Evolutionary conservation across 2,329 filamentous ascomycete genomes (phyloP).

Genomic region (Aspergillus hiratsukae): DNA sequence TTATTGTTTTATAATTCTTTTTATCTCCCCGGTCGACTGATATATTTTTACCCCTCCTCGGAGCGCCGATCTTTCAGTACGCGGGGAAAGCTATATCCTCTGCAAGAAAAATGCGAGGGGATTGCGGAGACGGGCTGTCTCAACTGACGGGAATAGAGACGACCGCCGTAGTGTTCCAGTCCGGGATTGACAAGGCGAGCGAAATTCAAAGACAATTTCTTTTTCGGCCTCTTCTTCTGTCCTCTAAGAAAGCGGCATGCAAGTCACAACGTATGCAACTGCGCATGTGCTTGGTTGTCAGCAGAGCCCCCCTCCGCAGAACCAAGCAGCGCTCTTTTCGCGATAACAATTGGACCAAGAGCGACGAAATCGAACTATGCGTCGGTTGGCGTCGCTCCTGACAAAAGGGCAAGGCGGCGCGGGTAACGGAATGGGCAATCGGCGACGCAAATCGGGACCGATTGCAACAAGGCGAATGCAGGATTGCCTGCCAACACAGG

Average conservation of each 20-base stretch:
- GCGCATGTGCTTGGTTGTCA: slow-evolving; percentile 26
- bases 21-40: slow-evolving; percentile 17
- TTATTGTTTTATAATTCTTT: slow-evolving; percentile 14
- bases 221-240: not conserved
- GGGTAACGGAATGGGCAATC: slow-evolving; percentile 14
- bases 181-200: slow-evolving; percentile 6
- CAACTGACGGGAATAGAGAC: slow-evolving; percentile 24
- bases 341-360: not conserved
- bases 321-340: slow-evolving; percentile 3
- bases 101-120: slow-evolving; percentile 20
- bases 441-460: slow-evolving; percentile 22
- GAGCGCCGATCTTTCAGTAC: slow-evolving; percentile 28
- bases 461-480: slow-evolving; percentile 21
- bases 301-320: slow-evolving; percentile 19
- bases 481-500: slow-evolving; percentile 32
- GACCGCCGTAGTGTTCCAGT: slow-evolving; percentile 11
- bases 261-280: slow-evolving; percentile 21
- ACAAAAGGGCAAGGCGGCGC: slow-evolving; percentile 14
- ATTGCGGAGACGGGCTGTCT: slow-evolving; percentile 22
- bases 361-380: slow-evolving; percentile 3
- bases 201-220: slow-evolving; percentile 2
- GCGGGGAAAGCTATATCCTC: slow-evolving; percentile 32
- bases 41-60: slow-evolving; percentile 22
- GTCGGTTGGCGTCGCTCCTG: slow-evolving; percentile 10
- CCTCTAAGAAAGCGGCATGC: slow-evolving; percentile 12